Conservation (phyloP, 1,284 basidiomycete genomes). For the Trametes polyzona region DNA sequence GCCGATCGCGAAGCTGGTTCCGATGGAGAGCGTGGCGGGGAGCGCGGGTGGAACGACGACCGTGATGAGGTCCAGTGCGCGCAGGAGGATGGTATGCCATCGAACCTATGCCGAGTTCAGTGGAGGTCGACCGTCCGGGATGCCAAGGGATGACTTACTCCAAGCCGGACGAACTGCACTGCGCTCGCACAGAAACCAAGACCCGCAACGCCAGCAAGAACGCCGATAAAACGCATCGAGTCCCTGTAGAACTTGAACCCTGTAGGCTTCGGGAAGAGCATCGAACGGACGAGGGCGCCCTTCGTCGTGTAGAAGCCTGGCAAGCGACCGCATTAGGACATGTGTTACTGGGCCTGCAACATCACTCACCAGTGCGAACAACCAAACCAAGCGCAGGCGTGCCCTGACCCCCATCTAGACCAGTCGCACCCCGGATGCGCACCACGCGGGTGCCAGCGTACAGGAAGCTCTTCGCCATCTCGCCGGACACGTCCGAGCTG, state of each 20-base stretch:
- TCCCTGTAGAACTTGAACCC: constrained; percentile 98
- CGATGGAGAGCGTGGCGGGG: constrained; percentile 96
- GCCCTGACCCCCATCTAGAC: constrained; percentile 54
- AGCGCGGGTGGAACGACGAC: constrained; percentile 98
- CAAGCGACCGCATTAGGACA: neutral
- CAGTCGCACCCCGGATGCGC: constrained; percentile 77
- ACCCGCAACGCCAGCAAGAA: constrained; percentile 87
- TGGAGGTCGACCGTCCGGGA: neutral
- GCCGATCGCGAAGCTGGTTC: constrained; percentile 93
- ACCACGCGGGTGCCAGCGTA: constrained; percentile 95
- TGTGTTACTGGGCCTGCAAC: neutral
- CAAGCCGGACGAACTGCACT: constrained; percentile 90
- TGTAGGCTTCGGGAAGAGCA: constrained; percentile 99
- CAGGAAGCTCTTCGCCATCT: constrained; percentile 85
- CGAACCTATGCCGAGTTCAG: constrained; percentile 57
- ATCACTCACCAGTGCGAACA: constrained; percentile 76
- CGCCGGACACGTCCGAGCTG: constrained; percentile 65
- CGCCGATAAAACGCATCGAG: constrained; percentile 95
- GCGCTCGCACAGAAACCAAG: constrained; percentile 90
- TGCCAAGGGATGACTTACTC: constrained; percentile 51
- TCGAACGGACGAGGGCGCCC: constrained; percentile 93
- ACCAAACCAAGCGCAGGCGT: constrained; percentile 86
- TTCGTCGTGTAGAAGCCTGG: constrained; percentile 98
- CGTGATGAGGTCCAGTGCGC: constrained; percentile 96
- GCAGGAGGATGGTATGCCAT: constrained; percentile 91